These are phyloP conservation scores for Wickerhamiella pararugosa DNA, from an alignment of 1,139 yeast genomes.

Conservation along the genomic window DNA sequence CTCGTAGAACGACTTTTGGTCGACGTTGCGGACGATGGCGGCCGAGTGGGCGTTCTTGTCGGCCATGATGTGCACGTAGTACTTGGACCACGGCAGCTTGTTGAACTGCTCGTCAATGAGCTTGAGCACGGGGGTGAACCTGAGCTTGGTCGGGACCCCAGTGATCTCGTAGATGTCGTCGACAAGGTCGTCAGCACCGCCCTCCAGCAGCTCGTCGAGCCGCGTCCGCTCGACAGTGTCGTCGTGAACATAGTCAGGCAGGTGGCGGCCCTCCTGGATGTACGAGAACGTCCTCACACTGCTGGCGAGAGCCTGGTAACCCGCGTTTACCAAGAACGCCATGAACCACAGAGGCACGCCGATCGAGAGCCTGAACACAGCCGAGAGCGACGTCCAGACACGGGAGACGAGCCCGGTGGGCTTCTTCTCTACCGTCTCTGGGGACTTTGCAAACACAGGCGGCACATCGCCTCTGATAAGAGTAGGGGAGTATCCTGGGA, in stretches of 20 bases:
- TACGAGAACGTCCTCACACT: conserved; percentile 10
- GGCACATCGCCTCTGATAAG: conserved; percentile 24
- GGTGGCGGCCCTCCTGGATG: conserved; percentile 8
- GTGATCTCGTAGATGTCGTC: conserved; percentile 23
- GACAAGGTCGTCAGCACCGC: conserved; percentile 41
- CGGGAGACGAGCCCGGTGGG: conserved; percentile 4
- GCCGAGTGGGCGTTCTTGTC: conserved; percentile 70
- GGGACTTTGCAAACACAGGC: conserved; percentile 3
- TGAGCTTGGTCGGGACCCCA: conserved; percentile 8
- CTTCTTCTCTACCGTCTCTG: conserved; percentile 4
- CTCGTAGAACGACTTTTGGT: conserved; percentile 40
- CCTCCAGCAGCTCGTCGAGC: conserved; percentile 25
- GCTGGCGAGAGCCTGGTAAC: conserved; percentile 20
- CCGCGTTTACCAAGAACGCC: conserved; percentile 23
- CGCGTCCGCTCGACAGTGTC: conserved; percentile 5
- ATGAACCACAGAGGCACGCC: conserved; percentile 24
- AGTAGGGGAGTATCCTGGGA: conserved; percentile 38
- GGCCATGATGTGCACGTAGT: conserved; percentile 49
- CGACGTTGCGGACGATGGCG: conserved; percentile 47
- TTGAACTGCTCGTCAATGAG: conserved; percentile 45
- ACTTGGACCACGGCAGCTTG: conserved; percentile 48
- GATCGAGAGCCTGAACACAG: conserved; percentile 16
- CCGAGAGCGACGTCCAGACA: conserved; percentile 9
- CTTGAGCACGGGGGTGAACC: conserved; percentile 27
- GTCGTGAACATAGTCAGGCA: conserved; percentile 1